Evolutionary conservation across 345 rosid genomes (phyloP).

Genomic region (Nephelium lappaceum): DNA sequence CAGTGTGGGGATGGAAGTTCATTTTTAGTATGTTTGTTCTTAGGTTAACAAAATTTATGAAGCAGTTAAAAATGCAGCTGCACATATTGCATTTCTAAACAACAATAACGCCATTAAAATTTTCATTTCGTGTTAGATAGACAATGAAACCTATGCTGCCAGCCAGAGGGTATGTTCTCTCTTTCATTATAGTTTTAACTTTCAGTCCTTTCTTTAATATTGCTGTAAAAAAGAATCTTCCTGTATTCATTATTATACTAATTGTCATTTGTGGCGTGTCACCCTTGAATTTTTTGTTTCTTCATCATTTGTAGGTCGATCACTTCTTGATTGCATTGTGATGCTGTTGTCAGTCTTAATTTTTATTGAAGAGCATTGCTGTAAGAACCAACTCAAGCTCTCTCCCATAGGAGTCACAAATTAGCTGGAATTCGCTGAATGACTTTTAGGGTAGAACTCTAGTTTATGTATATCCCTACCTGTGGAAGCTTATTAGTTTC

Average conservation of each 20-base stretch:
- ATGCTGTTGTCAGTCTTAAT: neutral
- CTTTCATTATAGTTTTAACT: neutral
- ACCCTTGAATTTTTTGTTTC: neutral
- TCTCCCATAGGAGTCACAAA: neutral
- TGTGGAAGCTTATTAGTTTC: neutral
- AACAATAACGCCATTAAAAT: conserved; percentile 4
- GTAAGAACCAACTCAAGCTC: neutral
- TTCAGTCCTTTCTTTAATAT: neutral
- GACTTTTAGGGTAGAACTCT: neutral
- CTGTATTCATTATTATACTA: neutral
- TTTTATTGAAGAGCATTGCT: neutral
- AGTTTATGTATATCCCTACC: neutral
- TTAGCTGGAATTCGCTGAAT: neutral
- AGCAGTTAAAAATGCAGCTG: conserved; percentile 18
- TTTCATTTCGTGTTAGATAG: conserved; percentile 4
- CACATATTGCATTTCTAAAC: conserved; percentile 8
- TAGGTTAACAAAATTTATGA: conserved; percentile 17
- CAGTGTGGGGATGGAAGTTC: neutral
- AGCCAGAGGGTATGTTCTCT: conserved; percentile 7
- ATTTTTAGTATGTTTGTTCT: conserved; percentile 4
- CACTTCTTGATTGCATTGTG: conserved; percentile 1
- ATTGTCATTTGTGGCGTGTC: neutral
- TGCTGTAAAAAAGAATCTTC: neutral
- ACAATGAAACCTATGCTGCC: conserved; percentile 3
- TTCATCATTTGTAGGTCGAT: neutral